Conservation (phyloP, 371 early-diverging fungal genomes). For the Mucor indicus region DNA sequence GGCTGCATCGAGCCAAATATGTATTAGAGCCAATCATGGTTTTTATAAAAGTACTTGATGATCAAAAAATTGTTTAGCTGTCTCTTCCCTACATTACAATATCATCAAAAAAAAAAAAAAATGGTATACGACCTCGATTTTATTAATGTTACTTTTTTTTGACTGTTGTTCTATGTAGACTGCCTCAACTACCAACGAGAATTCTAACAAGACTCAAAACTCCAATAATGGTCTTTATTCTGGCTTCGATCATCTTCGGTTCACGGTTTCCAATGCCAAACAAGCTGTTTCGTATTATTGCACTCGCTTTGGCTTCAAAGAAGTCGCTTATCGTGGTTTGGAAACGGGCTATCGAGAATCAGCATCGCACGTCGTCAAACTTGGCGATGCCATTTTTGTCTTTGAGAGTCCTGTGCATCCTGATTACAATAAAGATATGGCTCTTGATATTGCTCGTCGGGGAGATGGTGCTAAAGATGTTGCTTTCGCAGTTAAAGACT, state of each 20-base stretch:
- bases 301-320: constrained; percentile 88
- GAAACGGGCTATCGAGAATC: constrained; percentile 92
- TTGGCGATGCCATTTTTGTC: constrained; percentile 79
- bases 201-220: constrained; percentile 8
- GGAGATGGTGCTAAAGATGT: constrained; percentile 96
- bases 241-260: constrained; percentile 75
- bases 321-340: constrained; percentile 91
- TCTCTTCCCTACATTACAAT: no score
- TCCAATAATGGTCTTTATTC: constrained; percentile 34
- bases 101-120: no score
- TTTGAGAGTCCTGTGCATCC: constrained; percentile 92
- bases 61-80: no score
- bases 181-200: constrained; percentile 17
- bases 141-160: no score
- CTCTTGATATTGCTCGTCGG: constrained; percentile 73
- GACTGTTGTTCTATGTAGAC: no score
- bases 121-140: no score
- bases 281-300: constrained; percentile 92
- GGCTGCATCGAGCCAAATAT: no score
- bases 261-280: constrained; percentile 92
- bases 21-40: no score
- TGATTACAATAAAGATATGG: constrained; percentile 63
- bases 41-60: no score
- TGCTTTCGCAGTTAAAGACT: constrained; percentile 90
- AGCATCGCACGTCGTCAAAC: constrained; percentile 84